Base-by-base conservation (phyloP, 1,139 yeast species). In the Arxiozyma bovina region DNA sequence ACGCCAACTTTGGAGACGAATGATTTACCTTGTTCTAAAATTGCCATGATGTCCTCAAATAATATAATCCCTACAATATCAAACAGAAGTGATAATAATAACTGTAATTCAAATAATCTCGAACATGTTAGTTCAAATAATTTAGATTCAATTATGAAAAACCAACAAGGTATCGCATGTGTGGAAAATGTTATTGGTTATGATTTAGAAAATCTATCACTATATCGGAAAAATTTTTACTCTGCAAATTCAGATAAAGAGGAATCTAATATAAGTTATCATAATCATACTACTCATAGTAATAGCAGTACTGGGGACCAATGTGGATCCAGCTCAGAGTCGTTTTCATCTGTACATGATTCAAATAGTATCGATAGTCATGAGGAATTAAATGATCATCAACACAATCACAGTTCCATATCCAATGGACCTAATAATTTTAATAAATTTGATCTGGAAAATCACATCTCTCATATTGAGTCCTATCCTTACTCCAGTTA, bases 101-200 rank as follows among this genome's bases (percentile, higher is more conserved):
- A 27, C 20, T 12, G 15, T 12, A 11, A 45, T 30, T 17, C 48
- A 18, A n/a, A 18, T 25, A 44, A 25, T n/a, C n/a, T 20, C 5
- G 17, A 25, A 8, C 3, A 25, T 44, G n/a, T 44, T 15, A 38
- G 21, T 30, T 15, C 42, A 34, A 53, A 50, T 25, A 44, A 45
- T 9, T 50, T 45, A 25, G 41, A 43, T 8, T 30, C 27, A 34
- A 9, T 30, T 11, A 45, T 23, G 17, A 38, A 43, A 22, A 40
- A 20, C 9, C 27, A 43, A 20, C 53, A 52, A 30, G 63, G 64
- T 17, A 52, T 65, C n/a, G 58, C 61, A 4, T 69, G 72, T 54
- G 58, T 68, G 21, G 72, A 67, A 55, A 68, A 67, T 50, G 62
- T 64, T 34, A 64, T 69, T 40, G 72, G 71, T 21, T 69, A 69